Conservation (phyloP, 306 rosid species). For the Begonia loranthoides region DNA sequence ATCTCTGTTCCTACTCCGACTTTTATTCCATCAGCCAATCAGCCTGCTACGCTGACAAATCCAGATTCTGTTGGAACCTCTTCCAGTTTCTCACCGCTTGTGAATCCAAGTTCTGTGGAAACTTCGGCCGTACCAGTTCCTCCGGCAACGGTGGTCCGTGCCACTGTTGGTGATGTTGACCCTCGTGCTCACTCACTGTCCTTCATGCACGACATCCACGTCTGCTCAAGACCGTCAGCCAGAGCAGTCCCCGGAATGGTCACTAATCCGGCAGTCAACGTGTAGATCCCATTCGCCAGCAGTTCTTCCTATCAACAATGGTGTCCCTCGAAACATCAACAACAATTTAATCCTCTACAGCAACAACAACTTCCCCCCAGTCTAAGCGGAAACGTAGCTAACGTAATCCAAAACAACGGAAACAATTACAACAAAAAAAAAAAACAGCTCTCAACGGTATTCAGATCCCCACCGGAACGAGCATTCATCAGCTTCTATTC, state of each 20-base stretch:
- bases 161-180: slow-evolving; percentile 1
- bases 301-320: slow-evolving; percentile 34
- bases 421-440: slow-evolving; percentile 22
- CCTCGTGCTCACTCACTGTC: slow-evolving; percentile 21
- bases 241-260: slow-evolving; percentile 56
- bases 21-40: no score
- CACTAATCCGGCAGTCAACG: slow-evolving; percentile 53
- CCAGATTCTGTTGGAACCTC: no score
- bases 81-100: no score
- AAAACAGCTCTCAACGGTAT: slow-evolving; percentile 21
- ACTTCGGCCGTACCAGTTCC: no score
- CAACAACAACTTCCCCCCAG: slow-evolving; percentile 65
- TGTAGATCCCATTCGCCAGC: slow-evolving; percentile 73
- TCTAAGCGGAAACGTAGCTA: slow-evolving; percentile 37
- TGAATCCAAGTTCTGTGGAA: no score
- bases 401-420: slow-evolving; percentile 29
- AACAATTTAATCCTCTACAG: slow-evolving; percentile 49
- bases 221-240: slow-evolving; percentile 63
- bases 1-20: slow-evolving; percentile 15
- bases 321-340: slow-evolving; percentile 50
- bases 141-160: slow-evolving; percentile 6
- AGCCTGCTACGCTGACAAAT: no score
- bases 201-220: slow-evolving; percentile 64
- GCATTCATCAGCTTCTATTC: slow-evolving; percentile 47
- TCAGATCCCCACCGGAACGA: slow-evolving; percentile 37